phyloP scores from a whole-genome alignment of 2,329 filamentous ascomycete species.

The Furcasterigmium furcatum region DNA sequence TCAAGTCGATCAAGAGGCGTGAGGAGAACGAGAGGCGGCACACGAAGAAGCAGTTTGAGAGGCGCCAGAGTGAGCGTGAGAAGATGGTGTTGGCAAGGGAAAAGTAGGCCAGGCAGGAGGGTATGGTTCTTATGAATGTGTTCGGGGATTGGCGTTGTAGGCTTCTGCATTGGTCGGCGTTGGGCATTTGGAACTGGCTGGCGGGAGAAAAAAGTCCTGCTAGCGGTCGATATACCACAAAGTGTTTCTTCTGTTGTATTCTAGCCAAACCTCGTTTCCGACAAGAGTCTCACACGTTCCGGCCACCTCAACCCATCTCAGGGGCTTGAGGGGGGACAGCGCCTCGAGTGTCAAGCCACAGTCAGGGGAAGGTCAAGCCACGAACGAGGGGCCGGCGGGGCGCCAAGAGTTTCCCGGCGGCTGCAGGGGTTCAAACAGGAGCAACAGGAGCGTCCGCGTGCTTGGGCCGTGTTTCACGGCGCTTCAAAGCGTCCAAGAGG shows the following conservation, averaged over 20 bases:
- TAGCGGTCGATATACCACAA: not conserved
- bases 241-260: no score
- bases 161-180: constrained; percentile 14
- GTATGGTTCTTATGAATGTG: not conserved
- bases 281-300: no score
- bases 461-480: constrained; percentile 3
- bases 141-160: not conserved
- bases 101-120: constrained; percentile 32
- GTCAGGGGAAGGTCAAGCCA: not conserved
- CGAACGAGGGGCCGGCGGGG: not conserved
- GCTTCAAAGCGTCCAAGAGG: not conserved
- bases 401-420: not conserved
- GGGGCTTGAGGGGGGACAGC: no score
- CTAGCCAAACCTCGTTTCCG: no score
- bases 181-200: constrained; percentile 2
- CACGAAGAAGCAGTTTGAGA: constrained; percentile 75
- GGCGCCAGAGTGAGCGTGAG: constrained; percentile 76
- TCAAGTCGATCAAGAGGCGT: constrained; percentile 81
- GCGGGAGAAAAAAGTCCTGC: not conserved
- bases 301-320: no score
- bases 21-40: constrained; percentile 96
- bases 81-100: constrained; percentile 80
- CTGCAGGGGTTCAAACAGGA: constrained; percentile 4
- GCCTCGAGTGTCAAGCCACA: no score
- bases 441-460: constrained; percentile 2